A percentile compares a stretch with the other conserved stretches of the same genome.
Evolutionary conservation across 2,329 filamentous ascomycete genomes (phyloP).

Genomic region (Aspergillus phoenicis): DNA sequence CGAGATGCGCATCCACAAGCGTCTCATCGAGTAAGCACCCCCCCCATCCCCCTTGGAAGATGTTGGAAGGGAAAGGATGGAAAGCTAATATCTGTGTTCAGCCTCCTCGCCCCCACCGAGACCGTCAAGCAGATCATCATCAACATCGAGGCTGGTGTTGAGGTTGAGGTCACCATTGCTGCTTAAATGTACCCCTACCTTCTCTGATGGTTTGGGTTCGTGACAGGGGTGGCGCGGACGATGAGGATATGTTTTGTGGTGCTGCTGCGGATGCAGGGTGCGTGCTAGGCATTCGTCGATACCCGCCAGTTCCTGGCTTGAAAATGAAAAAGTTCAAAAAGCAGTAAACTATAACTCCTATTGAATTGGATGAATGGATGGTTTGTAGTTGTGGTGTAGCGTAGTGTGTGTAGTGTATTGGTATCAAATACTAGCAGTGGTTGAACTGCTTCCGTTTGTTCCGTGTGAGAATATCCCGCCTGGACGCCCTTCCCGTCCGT

Average conservation of each 20-base stretch:
- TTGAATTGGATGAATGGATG: not conserved
- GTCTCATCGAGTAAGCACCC: slow-evolving; percentile 79
- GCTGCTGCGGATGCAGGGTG: slow-evolving; percentile 19
- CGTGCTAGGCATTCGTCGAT: slow-evolving; percentile 26
- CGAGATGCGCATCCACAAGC: slow-evolving; percentile 99
- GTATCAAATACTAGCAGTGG: not conserved
- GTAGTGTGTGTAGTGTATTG: not conserved
- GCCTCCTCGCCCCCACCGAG: slow-evolving; percentile 95
- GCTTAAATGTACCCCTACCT: slow-evolving; percentile 42
- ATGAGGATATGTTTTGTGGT: slow-evolving; percentile 21
- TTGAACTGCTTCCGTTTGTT: not conserved
- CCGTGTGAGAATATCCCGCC: not conserved
- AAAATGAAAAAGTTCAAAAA: slow-evolving; percentile 37
- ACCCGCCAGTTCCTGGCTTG: slow-evolving; percentile 35
- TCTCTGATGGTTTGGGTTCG: not conserved
- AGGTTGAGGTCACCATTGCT: slow-evolving; percentile 57
- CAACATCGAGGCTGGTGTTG: slow-evolving; percentile 57
- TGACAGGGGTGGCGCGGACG: slow-evolving; percentile 22
- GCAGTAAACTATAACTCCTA: slow-evolving; percentile 17
- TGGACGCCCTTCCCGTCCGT: slow-evolving; percentile 3
- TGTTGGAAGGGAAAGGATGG: not conserved
- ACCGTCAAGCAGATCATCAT: slow-evolving; percentile 58
- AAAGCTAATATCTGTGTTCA: slow-evolving; percentile 36
- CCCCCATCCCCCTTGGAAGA: not conserved
- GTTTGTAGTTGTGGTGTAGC: not conserved